Conservation (phyloP, 495 filamentous ascomycete species). For the Diplogelasinospora grovesii region DNA sequence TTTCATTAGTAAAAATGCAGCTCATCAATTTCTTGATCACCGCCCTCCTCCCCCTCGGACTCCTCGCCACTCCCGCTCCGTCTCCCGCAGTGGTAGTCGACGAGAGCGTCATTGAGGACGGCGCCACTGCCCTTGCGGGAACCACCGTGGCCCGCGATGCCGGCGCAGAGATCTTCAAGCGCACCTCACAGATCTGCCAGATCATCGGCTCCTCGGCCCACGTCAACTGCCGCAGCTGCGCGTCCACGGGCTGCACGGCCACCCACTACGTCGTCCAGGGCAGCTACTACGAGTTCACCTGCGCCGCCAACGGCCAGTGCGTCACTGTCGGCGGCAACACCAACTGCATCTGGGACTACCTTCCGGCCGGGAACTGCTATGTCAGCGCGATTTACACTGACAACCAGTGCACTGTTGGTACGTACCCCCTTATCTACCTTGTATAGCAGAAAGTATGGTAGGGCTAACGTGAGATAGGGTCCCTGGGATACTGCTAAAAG, state of each 20-base stretch:
- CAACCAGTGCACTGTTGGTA: background rate
- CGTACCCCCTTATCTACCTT: no score
- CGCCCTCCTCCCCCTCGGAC: background rate
- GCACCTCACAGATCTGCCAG: background rate
- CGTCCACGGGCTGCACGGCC: background rate
- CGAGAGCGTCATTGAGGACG: background rate
- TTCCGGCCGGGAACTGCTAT: background rate
- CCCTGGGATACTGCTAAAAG: no score
- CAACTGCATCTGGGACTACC: background rate
- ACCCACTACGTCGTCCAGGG: background rate
- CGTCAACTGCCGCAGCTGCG: background rate
- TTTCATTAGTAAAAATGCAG: no score
- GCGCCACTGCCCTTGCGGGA: background rate
- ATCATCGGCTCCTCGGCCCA: background rate
- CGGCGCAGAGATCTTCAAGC: background rate
- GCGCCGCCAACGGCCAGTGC: background rate
- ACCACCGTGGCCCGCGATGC: background rate
- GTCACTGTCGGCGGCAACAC: background rate
- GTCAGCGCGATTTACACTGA: background rate
- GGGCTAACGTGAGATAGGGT: no score
- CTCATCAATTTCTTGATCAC: background rate
- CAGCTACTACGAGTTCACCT: background rate
- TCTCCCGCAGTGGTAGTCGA: background rate
- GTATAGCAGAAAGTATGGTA: no score
- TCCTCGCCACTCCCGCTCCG: background rate